These are phyloP conservation scores for Teunomyces aglyptinius DNA, from an alignment of 805 yeast genomes.

Conservation along the genomic window DNA sequence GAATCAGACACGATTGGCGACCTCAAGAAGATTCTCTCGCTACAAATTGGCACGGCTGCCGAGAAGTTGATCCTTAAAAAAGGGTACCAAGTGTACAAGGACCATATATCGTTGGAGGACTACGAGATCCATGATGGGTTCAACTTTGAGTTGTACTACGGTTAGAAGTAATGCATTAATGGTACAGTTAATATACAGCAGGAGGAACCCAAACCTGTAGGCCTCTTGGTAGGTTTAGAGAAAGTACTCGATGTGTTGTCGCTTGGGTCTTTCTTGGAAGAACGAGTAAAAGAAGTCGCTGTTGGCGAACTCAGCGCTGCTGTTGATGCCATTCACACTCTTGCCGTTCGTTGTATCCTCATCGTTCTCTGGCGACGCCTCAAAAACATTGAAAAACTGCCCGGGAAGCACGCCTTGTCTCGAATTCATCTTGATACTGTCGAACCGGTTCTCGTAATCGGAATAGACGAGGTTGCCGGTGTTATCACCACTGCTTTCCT, in stretches of 20 bases:
- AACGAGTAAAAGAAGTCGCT: slow-evolving; percentile 26
- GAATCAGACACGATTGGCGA: slow-evolving; percentile 86
- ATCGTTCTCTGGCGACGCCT: slow-evolving; percentile 93
- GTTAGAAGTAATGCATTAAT: slow-evolving; percentile 25
- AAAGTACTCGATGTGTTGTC: slow-evolving; percentile 52
- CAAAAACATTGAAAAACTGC: slow-evolving; percentile 88
- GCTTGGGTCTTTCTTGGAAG: slow-evolving; percentile 25
- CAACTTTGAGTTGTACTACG: slow-evolving; percentile 79
- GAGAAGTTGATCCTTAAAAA: slow-evolving; percentile 73
- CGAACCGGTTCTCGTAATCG: slow-evolving; percentile 3
- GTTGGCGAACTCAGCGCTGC: slow-evolving; percentile 8
- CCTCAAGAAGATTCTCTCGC: slow-evolving; percentile 76
- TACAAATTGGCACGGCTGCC: slow-evolving; percentile 76
- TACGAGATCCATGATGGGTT: slow-evolving; percentile 91
- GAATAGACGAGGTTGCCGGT: slow-evolving; percentile 3
- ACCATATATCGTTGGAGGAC: slow-evolving; percentile 89
- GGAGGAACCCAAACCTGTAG: background rate
- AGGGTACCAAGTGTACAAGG: slow-evolving; percentile 81
- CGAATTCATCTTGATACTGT: slow-evolving; percentile 4
- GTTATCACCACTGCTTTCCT: slow-evolving; percentile 4
- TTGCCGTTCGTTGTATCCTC: slow-evolving; percentile 48
- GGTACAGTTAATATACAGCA: background rate
- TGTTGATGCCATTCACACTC: slow-evolving; percentile 35
- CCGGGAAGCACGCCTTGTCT: slow-evolving; percentile 39
- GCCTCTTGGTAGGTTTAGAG: slow-evolving; percentile 21